These are phyloP conservation scores for Populus deltoides DNA, from an alignment of 345 rosid species.

Conservation along the genomic window DNA sequence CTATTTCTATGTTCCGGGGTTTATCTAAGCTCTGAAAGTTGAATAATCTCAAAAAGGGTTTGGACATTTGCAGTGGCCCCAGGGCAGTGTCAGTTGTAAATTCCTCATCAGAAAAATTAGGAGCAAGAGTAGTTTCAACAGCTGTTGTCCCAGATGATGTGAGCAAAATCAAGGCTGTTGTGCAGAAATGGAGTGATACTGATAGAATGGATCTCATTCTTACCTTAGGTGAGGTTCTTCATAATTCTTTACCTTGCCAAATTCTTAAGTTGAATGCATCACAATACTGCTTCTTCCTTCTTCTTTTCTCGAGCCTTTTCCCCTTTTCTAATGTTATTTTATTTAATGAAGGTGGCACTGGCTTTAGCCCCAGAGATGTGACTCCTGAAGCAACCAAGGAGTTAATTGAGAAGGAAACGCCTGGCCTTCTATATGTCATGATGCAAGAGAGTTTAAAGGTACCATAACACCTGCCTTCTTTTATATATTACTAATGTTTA, in stretches of 20 bases:
- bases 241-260: neutral
- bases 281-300: neutral
- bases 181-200: constrained; percentile 72
- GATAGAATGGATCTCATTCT: constrained; percentile 80
- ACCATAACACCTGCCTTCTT: neutral
- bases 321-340: constrained; percentile 9
- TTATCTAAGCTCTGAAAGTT: neutral
- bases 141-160: constrained; percentile 85
- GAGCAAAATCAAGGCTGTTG: constrained; percentile 57
- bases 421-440: constrained; percentile 86
- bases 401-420: constrained; percentile 83
- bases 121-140: constrained; percentile 70
- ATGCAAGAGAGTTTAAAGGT: constrained; percentile 97
- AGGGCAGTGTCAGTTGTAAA: constrained; percentile 70
- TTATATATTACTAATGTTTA: too few species aligned
- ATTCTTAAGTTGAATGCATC: neutral
- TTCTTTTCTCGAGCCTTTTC: neutral
- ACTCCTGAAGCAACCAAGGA: constrained; percentile 94
- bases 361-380: constrained; percentile 91
- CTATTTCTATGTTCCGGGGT: neutral
- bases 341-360: constrained; percentile 73
- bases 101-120: constrained; percentile 78
- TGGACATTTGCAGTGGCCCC: constrained; percentile 69
- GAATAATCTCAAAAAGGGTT: constrained; percentile 1
- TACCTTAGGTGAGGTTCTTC: constrained; percentile 62